These are phyloP conservation scores for Penicillium sp. DNA, from an alignment of 2,329 filamentous ascomycete genomes.

Conservation along the genomic window DNA sequence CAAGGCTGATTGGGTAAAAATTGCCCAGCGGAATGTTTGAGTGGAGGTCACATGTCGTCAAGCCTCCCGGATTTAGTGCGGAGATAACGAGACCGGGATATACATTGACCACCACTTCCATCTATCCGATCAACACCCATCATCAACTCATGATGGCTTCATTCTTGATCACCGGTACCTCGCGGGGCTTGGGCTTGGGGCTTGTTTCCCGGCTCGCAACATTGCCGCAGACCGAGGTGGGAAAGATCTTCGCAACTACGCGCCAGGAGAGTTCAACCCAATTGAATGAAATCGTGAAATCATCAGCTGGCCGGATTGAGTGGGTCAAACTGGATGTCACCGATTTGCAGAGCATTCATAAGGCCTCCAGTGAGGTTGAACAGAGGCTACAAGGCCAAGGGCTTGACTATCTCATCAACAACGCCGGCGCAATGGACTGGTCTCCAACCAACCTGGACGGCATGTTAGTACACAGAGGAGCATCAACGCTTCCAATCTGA, in stretches of 20 bases:
- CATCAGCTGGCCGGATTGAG: conserved; percentile 33
- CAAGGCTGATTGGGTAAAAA: too few species aligned
- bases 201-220: conserved; percentile 28
- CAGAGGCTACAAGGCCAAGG: conserved; percentile 33
- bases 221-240: conserved; percentile 31
- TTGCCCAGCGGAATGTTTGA: too few species aligned
- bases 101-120: background rate
- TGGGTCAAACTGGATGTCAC: conserved; percentile 39
- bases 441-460: conserved; percentile 13
- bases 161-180: conserved; percentile 36
- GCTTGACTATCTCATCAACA: conserved; percentile 46
- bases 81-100: background rate
- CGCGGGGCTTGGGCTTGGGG: conserved; percentile 36
- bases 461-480: conserved; percentile 19
- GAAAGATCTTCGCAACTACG: conserved; percentile 40
- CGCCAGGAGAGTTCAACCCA: conserved; percentile 30
- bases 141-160: conserved; percentile 27
- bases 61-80: conserved; percentile 1
- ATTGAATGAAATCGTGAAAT: conserved; percentile 34
- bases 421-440: conserved; percentile 35
- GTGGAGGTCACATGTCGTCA: too few species aligned
- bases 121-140: background rate
- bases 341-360: conserved; percentile 29
- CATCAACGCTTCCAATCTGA: too few species aligned
- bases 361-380: conserved; percentile 33